Conservation (phyloP, 805 yeast species). For the Saccharomycopsis schoenii region DNA sequence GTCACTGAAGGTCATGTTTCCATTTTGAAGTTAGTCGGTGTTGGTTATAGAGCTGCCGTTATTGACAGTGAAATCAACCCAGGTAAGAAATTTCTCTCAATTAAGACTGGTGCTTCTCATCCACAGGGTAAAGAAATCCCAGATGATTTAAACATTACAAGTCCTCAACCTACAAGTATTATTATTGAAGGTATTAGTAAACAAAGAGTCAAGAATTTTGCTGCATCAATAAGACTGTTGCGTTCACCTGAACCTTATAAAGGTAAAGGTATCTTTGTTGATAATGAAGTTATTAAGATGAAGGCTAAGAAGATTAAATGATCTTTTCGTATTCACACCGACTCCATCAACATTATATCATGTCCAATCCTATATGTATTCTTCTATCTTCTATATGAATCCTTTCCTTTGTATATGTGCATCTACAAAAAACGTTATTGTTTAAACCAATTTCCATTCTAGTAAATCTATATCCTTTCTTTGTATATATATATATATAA, state of each 20-base stretch:
- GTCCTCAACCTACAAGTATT: slow-evolving; percentile 80
- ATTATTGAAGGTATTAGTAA: slow-evolving; percentile 81
- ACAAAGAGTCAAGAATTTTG: slow-evolving; percentile 79
- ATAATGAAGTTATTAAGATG: slow-evolving; percentile 81
- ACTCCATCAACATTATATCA: background rate
- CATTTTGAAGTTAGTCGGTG: slow-evolving; percentile 83
- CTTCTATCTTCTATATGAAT: background rate
- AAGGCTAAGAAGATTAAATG: slow-evolving; percentile 92
- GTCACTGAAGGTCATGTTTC: slow-evolving; percentile 90
- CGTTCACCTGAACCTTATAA: slow-evolving; percentile 98
- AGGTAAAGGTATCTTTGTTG: slow-evolving; percentile 93
- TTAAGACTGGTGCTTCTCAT: slow-evolving; percentile 84
- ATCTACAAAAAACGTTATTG: background rate
- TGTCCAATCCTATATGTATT: background rate
- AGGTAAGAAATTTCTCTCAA: slow-evolving; percentile 44
- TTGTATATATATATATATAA: background rate
- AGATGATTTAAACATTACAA: slow-evolving; percentile 56
- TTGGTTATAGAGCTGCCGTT: slow-evolving; percentile 87
- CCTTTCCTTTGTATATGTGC: background rate
- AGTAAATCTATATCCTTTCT: background rate
- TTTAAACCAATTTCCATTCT: background rate
- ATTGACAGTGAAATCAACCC: slow-evolving; percentile 36
- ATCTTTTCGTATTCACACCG: background rate
- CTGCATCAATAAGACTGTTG: slow-evolving; percentile 75
- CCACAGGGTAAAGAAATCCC: slow-evolving; percentile 74